Base-by-base conservation (phyloP, 129 eudicot genomes). In the Flaveria robusta region DNA sequence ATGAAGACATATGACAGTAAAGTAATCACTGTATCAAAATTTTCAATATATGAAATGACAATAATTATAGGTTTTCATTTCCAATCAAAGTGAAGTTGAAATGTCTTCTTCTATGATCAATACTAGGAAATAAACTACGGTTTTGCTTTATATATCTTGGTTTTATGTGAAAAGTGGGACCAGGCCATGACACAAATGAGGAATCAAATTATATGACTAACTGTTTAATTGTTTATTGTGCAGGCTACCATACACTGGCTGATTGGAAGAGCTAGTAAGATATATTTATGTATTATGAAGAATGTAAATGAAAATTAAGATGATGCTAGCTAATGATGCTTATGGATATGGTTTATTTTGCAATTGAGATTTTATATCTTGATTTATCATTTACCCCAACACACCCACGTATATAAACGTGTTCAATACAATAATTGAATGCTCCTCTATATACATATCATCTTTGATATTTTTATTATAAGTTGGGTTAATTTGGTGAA, bases 191-290 rank as follows among this genome's bases (percentile, higher is more conserved):
- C 66, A 77, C 27, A 63, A 77, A 43, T 11, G 7, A 19, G 45
- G 27, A 43, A 77, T 11, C 22, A 29, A 29, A 58, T 43, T 22
- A 60, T 43, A 16, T 50, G 39, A 52, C 55, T 79, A 39, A 71
- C 42, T 19, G 22, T 70, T 26, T 56, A 60, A 68, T 59, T 18
- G 70, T 43, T 70, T 70, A 26, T 9, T 71, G 68, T 72, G 83
- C 83, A 79, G 83, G 42, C 74, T 79, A 72, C 74, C 83, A 41
- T 79, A 72, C 60, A 26, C 37, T 51, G 74, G 83, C 43, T 79
- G 78, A 79, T 50, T 50, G 72, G 68, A 41, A 6, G 65, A 46
- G 73, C 49, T 72, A 47, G 65, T 71, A 72, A 59, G 74, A 72
- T 34, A 34, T 34, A 34, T 79, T 62, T 71, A 72, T 64, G 66